Percentiles rank a stretch among this genome's conserved stretches.
phyloP scores from a whole-genome alignment of 768 basidiomycete genomes.

The Kwoniella dejecticola region DNA sequence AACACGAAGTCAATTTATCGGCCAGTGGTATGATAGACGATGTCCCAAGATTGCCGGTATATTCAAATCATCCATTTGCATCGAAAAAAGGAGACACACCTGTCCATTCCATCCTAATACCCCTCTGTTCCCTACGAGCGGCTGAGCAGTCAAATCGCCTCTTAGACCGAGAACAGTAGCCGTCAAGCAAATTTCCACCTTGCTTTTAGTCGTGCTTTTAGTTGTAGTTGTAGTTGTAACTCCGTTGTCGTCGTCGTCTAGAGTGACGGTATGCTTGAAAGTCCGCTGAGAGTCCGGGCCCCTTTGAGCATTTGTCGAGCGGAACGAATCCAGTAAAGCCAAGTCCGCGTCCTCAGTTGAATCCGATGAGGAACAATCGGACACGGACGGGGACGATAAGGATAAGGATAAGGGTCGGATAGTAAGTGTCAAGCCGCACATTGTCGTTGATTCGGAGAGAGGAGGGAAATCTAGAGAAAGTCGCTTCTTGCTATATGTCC shows the following conservation, averaged over 20 bases:
- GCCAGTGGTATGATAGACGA: too few relatives aligned
- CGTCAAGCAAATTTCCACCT: slow-evolving; percentile 34
- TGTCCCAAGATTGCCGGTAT: too few relatives aligned
- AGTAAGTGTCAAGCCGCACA: slow-evolving; percentile 44
- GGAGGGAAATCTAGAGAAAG: too few relatives aligned
- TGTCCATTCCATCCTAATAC: slow-evolving; percentile 54
- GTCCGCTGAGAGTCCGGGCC: slow-evolving; percentile 37
- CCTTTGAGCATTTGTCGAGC: slow-evolving; percentile 16
- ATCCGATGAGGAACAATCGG: too few relatives aligned
- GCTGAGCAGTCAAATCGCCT: slow-evolving; percentile 44
- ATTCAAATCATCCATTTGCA: background rate
- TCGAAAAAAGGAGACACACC: slow-evolving; percentile 15
- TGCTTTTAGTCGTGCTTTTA: too few relatives aligned
- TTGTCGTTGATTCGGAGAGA: background rate
- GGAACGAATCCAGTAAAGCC: slow-evolving; percentile 25
- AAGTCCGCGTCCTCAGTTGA: background rate
- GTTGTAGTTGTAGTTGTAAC: too few relatives aligned
- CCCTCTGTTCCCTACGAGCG: slow-evolving; percentile 40
- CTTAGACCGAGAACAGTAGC: slow-evolving; percentile 50
- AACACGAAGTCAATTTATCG: too few relatives aligned
- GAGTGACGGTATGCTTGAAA: background rate
- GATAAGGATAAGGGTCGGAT: slow-evolving; percentile 20
- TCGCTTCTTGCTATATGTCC: too few relatives aligned
- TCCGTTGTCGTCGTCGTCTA: too few relatives aligned
- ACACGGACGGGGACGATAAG: too few relatives aligned